phyloP scores from a whole-genome alignment of 768 basidiomycete genomes.

The Lanmaoa rubissima region DNA sequence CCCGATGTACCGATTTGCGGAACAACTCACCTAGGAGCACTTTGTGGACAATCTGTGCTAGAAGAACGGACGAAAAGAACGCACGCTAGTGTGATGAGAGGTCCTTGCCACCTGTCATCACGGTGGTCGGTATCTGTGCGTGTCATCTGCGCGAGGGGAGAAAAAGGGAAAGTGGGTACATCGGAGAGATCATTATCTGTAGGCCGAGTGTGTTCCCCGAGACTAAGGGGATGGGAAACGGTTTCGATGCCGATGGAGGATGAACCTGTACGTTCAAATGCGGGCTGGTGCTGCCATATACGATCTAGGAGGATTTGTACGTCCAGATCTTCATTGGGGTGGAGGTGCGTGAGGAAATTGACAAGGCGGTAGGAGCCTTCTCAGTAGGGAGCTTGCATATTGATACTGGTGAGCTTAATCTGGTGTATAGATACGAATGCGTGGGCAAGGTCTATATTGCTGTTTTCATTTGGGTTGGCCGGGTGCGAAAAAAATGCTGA shows the following conservation, averaged over 20 bases:
- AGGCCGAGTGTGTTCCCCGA: constrained; percentile 6
- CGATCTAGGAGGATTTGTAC: constrained; percentile 13
- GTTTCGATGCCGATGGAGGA: constrained; percentile 12
- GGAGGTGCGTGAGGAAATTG: constrained; percentile 24
- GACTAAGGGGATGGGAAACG: constrained; percentile 22
- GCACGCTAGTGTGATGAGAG: neutral
- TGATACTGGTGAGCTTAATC: constrained; percentile 31
- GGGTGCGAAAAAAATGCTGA: no score
- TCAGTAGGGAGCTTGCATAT: constrained; percentile 24
- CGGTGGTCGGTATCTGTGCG: constrained; percentile 11
- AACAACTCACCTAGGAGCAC: constrained; percentile 21
- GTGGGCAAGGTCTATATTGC: constrained; percentile 12
- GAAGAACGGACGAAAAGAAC: constrained; percentile 20
- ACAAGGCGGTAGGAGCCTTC: constrained; percentile 17
- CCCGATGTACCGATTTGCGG: constrained; percentile 19
- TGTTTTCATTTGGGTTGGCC: no score
- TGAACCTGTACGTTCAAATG: neutral
- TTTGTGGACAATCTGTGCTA: constrained; percentile 22
- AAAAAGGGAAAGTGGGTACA: neutral
- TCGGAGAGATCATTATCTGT: constrained; percentile 6
- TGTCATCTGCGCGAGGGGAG: neutral
- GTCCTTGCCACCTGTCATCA: constrained; percentile 11
- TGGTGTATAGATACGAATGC: constrained; percentile 19
- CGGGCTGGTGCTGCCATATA: constrained; percentile 2
- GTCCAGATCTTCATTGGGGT: constrained; percentile 18